A percentile compares a stretch with the other conserved stretches of the same genome.
These are phyloP conservation scores for Cladophialophora bantiana DNA, from an alignment of 2,329 filamentous ascomycete genomes.

Conservation along the genomic window DNA sequence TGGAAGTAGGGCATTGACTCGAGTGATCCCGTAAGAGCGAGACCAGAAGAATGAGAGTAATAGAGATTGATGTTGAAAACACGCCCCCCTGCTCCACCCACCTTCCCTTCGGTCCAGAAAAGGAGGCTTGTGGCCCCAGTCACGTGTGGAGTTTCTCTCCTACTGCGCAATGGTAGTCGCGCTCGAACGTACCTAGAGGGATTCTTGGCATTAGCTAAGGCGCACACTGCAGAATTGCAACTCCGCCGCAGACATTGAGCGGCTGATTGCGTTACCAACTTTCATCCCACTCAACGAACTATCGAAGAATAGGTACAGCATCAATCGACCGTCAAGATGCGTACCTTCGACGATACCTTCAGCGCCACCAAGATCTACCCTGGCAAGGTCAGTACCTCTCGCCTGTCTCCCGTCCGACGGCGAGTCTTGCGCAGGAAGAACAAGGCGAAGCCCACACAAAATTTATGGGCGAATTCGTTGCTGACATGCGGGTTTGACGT, in stretches of 20 bases:
- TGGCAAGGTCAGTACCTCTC: slow-evolving; percentile 70
- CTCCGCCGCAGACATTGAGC: slow-evolving; percentile 18
- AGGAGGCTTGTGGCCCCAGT: background rate
- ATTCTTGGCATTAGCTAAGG: slow-evolving; percentile 20
- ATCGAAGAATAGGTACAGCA: slow-evolving; percentile 36
- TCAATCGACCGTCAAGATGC: slow-evolving; percentile 63
- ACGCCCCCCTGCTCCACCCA: background rate
- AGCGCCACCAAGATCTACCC: slow-evolving; percentile 80
- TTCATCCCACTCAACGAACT: slow-evolving; percentile 22
- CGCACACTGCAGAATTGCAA: slow-evolving; percentile 22
- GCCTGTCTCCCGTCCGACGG: background rate
- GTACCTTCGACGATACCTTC: slow-evolving; percentile 81
- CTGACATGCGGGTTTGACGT: slow-evolving; percentile 30
- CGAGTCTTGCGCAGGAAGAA: slow-evolving; percentile 16
- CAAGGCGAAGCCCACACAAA: background rate
- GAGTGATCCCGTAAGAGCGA: background rate
- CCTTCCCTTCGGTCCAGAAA: background rate
- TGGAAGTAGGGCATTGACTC: slow-evolving; percentile 3
- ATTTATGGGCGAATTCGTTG: background rate
- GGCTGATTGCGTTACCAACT: slow-evolving; percentile 10
- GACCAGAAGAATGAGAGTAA: background rate
- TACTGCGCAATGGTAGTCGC: background rate
- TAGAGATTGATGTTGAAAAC: slow-evolving; percentile 1
- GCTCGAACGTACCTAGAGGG: background rate
- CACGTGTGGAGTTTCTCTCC: background rate